Conservation (phyloP, 2,329 filamentous ascomycete species). For the Exophiala calicioides region DNA sequence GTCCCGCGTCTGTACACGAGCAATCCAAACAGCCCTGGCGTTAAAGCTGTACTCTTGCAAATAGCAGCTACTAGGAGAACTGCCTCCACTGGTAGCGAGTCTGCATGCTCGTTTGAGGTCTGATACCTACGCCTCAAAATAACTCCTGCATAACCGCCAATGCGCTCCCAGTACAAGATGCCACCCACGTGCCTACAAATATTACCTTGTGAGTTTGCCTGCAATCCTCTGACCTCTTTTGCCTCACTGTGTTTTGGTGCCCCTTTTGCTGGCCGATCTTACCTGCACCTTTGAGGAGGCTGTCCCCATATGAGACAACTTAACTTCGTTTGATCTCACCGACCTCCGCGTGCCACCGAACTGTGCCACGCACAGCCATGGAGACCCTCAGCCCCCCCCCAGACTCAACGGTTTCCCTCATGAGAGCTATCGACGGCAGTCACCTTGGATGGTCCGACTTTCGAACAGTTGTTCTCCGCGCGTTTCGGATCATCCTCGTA, state of each 20-base stretch:
- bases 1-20: conserved; percentile 5
- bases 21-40: neutral
- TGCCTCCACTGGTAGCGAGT: too few species aligned
- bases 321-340: neutral
- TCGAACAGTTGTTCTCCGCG: conserved; percentile 23
- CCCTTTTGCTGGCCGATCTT: neutral
- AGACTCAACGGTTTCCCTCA: conserved; percentile 18
- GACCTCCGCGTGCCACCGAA: neutral
- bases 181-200: conserved; percentile 15
- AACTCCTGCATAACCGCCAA: conserved; percentile 13
- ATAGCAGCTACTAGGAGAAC: too few species aligned
- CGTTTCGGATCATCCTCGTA: conserved; percentile 24
- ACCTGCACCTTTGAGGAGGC: neutral
- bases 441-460: conserved; percentile 30
- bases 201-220: conserved; percentile 12
- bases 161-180: conserved; percentile 4
- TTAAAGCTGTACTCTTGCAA: too few species aligned
- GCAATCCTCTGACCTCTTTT: conserved; percentile 4
- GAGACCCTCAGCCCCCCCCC: conserved; percentile 9
- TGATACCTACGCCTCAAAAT: conserved; percentile 3
- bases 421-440: conserved; percentile 28
- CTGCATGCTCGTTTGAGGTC: conserved; percentile 8
- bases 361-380: conserved; percentile 6
- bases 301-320: too few species aligned
- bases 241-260: neutral